phyloP scores from a whole-genome alignment of 2,329 filamentous ascomycete genomes.

The Colletotrichum truncatum region DNA sequence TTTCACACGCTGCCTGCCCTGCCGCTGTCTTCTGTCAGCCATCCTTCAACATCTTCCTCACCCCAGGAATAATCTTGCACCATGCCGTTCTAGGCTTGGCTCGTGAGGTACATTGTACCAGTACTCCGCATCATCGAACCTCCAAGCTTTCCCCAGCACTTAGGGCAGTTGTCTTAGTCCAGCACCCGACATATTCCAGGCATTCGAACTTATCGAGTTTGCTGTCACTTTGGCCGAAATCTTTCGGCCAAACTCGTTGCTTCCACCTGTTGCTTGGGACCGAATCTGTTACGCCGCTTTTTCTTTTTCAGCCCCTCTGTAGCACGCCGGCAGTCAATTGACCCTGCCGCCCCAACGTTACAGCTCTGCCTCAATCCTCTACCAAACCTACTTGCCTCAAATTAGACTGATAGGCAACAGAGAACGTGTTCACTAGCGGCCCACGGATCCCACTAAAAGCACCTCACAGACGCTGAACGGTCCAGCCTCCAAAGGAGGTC shows the following conservation, averaged over 20 bases:
- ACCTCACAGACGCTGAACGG: slow-evolving; percentile 21
- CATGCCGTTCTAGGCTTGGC: slow-evolving; percentile 28
- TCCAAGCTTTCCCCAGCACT: slow-evolving; percentile 28
- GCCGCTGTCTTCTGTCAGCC: slow-evolving; percentile 27
- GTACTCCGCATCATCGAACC: slow-evolving; percentile 16
- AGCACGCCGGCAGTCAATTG: not conserved
- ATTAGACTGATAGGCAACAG: not conserved
- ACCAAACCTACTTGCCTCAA: not conserved
- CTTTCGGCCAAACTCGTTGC: slow-evolving; percentile 26
- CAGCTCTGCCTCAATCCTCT: not conserved
- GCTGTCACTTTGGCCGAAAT: not conserved
- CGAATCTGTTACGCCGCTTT: slow-evolving; percentile 21
- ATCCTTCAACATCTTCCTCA: slow-evolving; percentile 1
- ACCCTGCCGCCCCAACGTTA: not conserved
- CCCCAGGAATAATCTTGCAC: slow-evolving; percentile 20
- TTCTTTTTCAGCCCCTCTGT: not conserved
- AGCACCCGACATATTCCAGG: not conserved
- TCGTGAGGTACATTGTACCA: slow-evolving; percentile 11
- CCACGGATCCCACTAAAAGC: slow-evolving; percentile 13
- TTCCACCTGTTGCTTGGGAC: slow-evolving; percentile 21
- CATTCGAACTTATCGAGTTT: not conserved
- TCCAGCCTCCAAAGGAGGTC: not conserved
- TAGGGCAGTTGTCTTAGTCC: slow-evolving; percentile 13
- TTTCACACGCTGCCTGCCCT: slow-evolving; percentile 1
- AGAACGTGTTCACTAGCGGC: slow-evolving; percentile 2